Base-by-base conservation (phyloP, 768 basidiomycete species). In the Lactarius pseudohatsudake region DNA sequence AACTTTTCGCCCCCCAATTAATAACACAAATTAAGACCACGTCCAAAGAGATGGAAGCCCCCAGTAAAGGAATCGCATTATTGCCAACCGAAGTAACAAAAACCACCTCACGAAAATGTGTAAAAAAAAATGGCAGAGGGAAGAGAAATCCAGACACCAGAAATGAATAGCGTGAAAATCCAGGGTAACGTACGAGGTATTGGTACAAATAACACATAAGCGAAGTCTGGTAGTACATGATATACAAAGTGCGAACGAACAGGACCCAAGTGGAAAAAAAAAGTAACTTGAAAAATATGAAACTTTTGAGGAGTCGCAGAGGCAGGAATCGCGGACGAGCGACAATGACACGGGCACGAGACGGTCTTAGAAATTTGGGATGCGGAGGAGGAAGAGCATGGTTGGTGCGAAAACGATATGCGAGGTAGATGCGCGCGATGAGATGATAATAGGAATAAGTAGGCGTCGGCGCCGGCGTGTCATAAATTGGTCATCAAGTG, bases 361-460 rank as follows among this genome's bases (percentile, higher is more conserved):
- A 59, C 66, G 66, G 64, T 57, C 54, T 64, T 56, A 34, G 28
- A 59, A 54, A 56, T 40, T 43, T 9, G 53, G 62, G 40, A 64
- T 67, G 57, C 41, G 58, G 64, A 59, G 62, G 53, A 56, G 26
- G 58, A 54, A 40, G n/a, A 60, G 58, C 50, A 63, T 54, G 57
- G 41, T 38, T 59, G 50, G 62, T 67, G 62, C 53, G 38, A 47
- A 64, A 38, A 56, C 62, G 62, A 67, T 64, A 67, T 67, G 66
- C 66, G 53, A 59, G 66, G 66, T 67, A 67, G 62, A 67, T 67
- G 60, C 66, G 66, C 66, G 66, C 59, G 62, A 67, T 66, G 58
- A 67, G 62, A 67, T 67, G 66, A 67, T 67, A 67, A 67, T 67
- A 67, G 66, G 66, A 67, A 67, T 67, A 67, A 67, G 62, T 67